Percentiles rank a stretch among this genome's conserved stretches.
These are phyloP conservation scores for Juncus inflexus DNA, from an alignment of 176 grass and related monocot genomes.

Conservation along the genomic window DNA sequence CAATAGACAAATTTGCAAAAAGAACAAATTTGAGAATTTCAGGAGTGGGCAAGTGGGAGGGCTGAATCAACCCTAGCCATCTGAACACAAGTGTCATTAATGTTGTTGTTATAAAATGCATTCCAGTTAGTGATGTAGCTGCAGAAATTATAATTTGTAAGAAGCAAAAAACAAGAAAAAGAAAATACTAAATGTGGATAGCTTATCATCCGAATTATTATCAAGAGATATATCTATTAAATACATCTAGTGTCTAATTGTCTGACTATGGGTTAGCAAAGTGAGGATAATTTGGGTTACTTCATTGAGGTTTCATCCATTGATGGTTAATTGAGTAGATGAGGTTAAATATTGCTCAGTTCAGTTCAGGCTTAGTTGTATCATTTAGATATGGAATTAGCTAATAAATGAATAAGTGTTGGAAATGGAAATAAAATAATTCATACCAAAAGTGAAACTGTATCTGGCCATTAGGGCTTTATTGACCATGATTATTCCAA, in stretches of 20 bases:
- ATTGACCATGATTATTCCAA: slow-evolving; percentile 93
- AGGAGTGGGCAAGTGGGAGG: slow-evolving; percentile 63
- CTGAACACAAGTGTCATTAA: slow-evolving; percentile 77
- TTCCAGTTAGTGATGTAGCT: slow-evolving; percentile 84
- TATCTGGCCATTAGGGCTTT: slow-evolving; percentile 72
- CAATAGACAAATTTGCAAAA: slow-evolving; percentile 84
- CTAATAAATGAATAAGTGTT: too few species aligned
- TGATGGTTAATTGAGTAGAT: too few species aligned
- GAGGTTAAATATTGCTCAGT: too few species aligned
- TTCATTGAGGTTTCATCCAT: too few species aligned
- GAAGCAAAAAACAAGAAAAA: background rate
- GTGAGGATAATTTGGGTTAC: too few species aligned
- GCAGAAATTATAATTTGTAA: slow-evolving; percentile 10
- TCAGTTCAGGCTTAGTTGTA: too few species aligned
- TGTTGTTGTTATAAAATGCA: slow-evolving; percentile 89
- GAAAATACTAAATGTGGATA: background rate
- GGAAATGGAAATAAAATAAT: background rate
- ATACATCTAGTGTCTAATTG: too few species aligned
- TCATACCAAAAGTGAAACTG: slow-evolving; percentile 73
- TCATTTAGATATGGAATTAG: too few species aligned
- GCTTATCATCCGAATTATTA: too few species aligned
- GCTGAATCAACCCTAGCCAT: slow-evolving; percentile 75
- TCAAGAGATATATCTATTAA: too few species aligned
- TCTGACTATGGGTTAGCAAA: too few species aligned
- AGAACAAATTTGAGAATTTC: slow-evolving; percentile 78